Evolutionary conservation across 2,329 filamentous ascomycete species (phyloP), one percentile per base, ranked within the genome.

Genomic region (Phialocephala subalpina): DNA sequence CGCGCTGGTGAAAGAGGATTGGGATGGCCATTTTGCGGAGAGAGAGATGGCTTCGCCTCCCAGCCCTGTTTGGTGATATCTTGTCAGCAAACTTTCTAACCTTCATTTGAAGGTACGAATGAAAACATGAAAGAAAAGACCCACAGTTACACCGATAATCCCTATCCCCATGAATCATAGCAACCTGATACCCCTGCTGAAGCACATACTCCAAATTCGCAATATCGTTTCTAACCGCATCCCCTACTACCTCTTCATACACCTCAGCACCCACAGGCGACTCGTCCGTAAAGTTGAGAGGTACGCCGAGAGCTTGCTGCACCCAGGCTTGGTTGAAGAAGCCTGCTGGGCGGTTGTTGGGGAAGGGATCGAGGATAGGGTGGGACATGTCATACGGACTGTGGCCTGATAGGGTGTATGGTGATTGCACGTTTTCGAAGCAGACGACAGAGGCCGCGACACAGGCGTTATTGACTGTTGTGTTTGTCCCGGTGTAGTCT

Each of bases 121-220:
- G n/a, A n/a, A n/a, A n/a, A n/a, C n/a, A n/a, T n/a, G n/a, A n/a
- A n/a, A n/a, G n/a, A n/a, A n/a, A n/a, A n/a, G n/a, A n/a, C n/a
- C n/a, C n/a, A n/a, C n/a, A 68, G 75, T 88, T 88, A 76, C 86
- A 88, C 65, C 84, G 82, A 73, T 84, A 87, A 75, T 89, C 86
- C 66, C 85, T 77, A 73, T 88, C 86, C 45, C 86, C 85, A 74
- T 94, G 92, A 53, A 93, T 83, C 67, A 94, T 78, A 9, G 89
- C 88, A 8, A 94, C 85, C 11, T 87, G 88, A 12, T 92, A 85
- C 22, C 87, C 88, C 0, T 79, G 82, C 16, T 85, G 80, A 59
- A 91, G 81, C 18, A 91, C 82, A 20, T 82, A 78, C 55, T 87
- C 86, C 2, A 91, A 79, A 62, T 82, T 76, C 33, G 88, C 80